Conservation (phyloP, 2,329 filamentous ascomycete genomes). For the Neopestalotiopsis sp. region DNA sequence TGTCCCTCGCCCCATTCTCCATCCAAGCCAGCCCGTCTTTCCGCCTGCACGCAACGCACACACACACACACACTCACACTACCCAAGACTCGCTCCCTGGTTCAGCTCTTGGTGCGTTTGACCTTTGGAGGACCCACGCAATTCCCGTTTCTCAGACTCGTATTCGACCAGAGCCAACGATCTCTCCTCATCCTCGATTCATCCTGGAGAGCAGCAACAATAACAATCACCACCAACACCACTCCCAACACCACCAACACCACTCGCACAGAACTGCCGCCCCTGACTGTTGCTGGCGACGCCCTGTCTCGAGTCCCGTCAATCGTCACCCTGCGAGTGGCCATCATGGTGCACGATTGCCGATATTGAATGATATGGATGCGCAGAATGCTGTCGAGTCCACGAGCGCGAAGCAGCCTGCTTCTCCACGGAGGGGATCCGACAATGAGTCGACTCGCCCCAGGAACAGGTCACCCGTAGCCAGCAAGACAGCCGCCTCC, state of each 20-base stretch:
- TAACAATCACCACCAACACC: constrained; percentile 5
- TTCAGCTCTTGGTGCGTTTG: constrained; percentile 4
- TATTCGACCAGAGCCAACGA: background rate
- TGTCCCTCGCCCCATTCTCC: background rate
- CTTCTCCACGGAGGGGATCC: constrained; percentile 55
- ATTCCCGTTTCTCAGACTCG: background rate
- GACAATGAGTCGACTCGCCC: constrained; percentile 38
- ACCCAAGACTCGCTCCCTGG: background rate
- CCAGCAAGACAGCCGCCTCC: constrained; percentile 26
- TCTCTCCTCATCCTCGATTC: constrained; percentile 1
- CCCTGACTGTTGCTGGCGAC: constrained; percentile 17
- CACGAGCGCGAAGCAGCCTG: constrained; percentile 63
- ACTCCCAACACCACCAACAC: constrained; percentile 20
- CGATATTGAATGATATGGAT: constrained; percentile 70
- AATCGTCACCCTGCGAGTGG: constrained; percentile 43
- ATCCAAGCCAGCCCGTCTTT: background rate
- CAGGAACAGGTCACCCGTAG: constrained; percentile 21
- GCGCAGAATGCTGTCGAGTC: constrained; percentile 70
- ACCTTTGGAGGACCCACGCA: constrained; percentile 3
- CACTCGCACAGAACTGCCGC: background rate
- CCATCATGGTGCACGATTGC: constrained; percentile 64
- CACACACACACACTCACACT: background rate
- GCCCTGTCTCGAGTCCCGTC: constrained; percentile 11
- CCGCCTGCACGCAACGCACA: background rate
- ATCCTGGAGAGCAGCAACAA: constrained; percentile 8